Conservation (phyloP, 106 monocot genomes). For the Acanthochlamys bracteata region DNA sequence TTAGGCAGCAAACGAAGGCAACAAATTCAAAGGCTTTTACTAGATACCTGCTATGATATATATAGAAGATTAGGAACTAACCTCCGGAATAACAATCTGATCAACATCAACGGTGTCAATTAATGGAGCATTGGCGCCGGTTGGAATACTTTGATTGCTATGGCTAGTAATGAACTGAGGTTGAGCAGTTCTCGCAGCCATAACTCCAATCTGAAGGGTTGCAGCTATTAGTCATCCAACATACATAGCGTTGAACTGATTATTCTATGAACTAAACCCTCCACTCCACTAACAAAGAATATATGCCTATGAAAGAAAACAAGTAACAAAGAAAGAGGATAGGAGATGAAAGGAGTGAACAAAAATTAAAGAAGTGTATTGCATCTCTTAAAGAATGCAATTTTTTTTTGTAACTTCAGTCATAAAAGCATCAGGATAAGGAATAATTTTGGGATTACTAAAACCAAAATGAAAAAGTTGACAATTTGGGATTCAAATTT, state of each 20-base stretch:
- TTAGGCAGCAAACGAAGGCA: neutral
- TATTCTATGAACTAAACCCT: neutral
- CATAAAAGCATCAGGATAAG: too few species aligned
- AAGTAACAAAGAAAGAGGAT: too few species aligned
- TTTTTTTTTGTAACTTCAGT: too few species aligned
- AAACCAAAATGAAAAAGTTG: too few species aligned
- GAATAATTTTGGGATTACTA: too few species aligned
- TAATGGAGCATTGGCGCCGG: constrained; percentile 38
- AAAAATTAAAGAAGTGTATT: too few species aligned
- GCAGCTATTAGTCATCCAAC: neutral
- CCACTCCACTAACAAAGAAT: too few species aligned
- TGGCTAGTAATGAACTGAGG: constrained; percentile 69
- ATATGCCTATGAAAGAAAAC: too few species aligned
- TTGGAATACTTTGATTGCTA: constrained; percentile 20
- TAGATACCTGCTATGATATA: neutral
- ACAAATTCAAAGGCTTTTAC: neutral
- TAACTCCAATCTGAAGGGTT: neutral
- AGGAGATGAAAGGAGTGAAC: too few species aligned
- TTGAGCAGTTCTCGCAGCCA: constrained; percentile 8
- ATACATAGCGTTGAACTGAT: neutral
- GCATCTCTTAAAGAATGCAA: too few species aligned
- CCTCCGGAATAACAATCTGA: constrained; percentile 80
- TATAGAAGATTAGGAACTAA: constrained; percentile 5
- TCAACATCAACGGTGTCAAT: constrained; percentile 55
- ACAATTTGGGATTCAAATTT: too few species aligned